Evolutionary conservation across 2,329 filamentous ascomycete genomes (phyloP).

Genomic region (Trematosphaeria pertusa): DNA sequence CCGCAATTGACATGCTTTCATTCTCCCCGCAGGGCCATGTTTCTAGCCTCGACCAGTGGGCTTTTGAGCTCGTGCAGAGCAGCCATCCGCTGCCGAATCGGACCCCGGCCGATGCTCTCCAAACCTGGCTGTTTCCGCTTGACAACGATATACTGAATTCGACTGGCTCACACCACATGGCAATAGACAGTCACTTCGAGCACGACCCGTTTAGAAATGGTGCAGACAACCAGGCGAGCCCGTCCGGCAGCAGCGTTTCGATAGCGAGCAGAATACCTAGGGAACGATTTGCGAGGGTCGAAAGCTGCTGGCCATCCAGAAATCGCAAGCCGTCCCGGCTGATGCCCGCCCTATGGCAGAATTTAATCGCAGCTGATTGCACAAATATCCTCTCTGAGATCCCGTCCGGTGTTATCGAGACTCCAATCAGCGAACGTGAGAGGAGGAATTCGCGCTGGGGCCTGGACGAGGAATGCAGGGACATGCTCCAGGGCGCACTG

Average conservation of each 20-base stretch:
- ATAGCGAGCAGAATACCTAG: constrained; percentile 48
- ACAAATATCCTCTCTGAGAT: constrained; percentile 46
- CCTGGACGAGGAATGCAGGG: constrained; percentile 47
- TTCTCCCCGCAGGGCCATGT: constrained; percentile 45
- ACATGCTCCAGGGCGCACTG: constrained; percentile 46
- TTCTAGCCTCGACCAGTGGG: constrained; percentile 46
- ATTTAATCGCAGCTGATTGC: constrained; percentile 35
- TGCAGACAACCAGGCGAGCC: constrained; percentile 37
- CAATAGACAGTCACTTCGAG: constrained; percentile 41
- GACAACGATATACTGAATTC: constrained; percentile 38
- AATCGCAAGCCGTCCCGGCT: constrained; percentile 39
- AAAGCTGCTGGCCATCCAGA: constrained; percentile 47
- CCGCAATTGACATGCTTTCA: constrained; percentile 45
- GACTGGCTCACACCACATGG: constrained; percentile 36
- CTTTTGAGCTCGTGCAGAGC: constrained; percentile 46
- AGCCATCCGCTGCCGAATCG: constrained; percentile 45
- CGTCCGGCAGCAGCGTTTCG: constrained; percentile 44
- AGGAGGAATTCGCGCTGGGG: constrained; percentile 46
- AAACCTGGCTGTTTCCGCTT: constrained; percentile 47
- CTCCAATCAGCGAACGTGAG: constrained; percentile 36
- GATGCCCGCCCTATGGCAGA: constrained; percentile 46
- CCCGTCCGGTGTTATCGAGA: constrained; percentile 27
- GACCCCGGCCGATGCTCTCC: constrained; percentile 44
- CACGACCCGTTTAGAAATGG: constrained; percentile 31
- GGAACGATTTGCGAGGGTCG: constrained; percentile 48